Conservation (phyloP, 2,329 filamentous ascomycete genomes). For the Penicillium fuscoglaucum region DNA sequence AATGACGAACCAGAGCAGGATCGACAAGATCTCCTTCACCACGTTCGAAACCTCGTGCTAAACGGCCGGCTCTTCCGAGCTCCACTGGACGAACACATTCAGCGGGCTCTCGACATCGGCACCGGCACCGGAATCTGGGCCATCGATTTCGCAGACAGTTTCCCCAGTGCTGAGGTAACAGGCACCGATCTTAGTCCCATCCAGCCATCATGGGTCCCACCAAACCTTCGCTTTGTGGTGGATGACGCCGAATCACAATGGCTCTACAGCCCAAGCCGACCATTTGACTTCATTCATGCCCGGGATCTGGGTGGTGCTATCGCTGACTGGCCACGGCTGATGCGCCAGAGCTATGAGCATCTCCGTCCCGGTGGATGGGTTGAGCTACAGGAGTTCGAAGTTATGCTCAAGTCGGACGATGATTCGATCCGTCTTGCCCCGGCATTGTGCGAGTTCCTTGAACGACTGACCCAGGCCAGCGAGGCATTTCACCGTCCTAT, state of each 20-base stretch:
- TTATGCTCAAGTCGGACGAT: conserved; percentile 34
- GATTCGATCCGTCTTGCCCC: conserved; percentile 28
- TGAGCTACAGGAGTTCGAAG: conserved; percentile 46
- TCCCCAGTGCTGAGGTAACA: conserved; percentile 43
- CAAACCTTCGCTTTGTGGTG: conserved; percentile 37
- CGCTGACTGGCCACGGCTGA: conserved; percentile 29
- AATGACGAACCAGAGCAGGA: conserved; percentile 41
- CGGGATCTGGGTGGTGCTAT: conserved; percentile 37
- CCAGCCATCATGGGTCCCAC: conserved; percentile 40
- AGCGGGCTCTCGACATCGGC: conserved; percentile 41
- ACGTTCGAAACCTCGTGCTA: conserved; percentile 39
- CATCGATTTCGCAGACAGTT: conserved; percentile 39
- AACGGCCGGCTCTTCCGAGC: conserved; percentile 40
- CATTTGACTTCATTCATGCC: conserved; percentile 38
- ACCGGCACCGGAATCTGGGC: conserved; percentile 41
- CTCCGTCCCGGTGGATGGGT: conserved; percentile 54
- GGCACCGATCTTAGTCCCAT: conserved; percentile 52
- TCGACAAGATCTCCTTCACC: conserved; percentile 39
- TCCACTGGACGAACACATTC: conserved; percentile 33
- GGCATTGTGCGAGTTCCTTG: conserved; percentile 29
- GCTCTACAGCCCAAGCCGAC: conserved; percentile 26
- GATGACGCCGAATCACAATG: conserved; percentile 38
- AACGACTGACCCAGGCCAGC: conserved; percentile 31
- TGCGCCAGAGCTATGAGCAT: conserved; percentile 27
- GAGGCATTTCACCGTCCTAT: conserved; percentile 36